Evolutionary conservation across 2,329 filamentous ascomycete species (phyloP), one percentile per base, ranked within the genome.

Genomic region (Daldinia eschscholtzii): DNA sequence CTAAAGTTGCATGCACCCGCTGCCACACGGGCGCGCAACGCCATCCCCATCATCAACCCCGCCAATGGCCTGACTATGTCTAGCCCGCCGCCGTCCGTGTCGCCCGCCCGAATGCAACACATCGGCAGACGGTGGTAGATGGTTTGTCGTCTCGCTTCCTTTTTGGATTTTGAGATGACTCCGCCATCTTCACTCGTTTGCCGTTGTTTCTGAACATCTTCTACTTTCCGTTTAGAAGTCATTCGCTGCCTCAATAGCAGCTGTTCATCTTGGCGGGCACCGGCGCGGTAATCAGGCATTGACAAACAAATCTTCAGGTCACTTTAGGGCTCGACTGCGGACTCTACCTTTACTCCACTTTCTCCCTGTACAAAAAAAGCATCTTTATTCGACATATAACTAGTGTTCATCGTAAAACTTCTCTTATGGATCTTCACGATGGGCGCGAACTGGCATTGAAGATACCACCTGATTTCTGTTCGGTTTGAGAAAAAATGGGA

Each of bases 21-120:
- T 70, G 93, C 94, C 70, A 93, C 94, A 72, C 93, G 96, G 74
- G 89, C 92, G 65, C 93, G 94, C 81, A 98, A 98, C 81, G 93
- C 96, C 77, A 98, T 98, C 74, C 95, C 95, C 67, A 99, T 99
- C 80, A 93, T 98, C 82, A 97, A 99, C 86, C 96, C 96, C 61
- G 92, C 89, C 74, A 98, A 95, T 64, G 94, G 96, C 78, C 90
- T 94, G 80, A 88, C 89, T 77, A 91, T 98, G 85, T 91, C 93
- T 64, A 97, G 93, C 84, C 95, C 95, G 74, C 93, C 95, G 28
- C 91, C 91, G 46, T 90, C 88, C 67, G 86, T 90, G 50, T 90
- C 88, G 50, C 89, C 89, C 70, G 84, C 84, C 78, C 84, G 88
- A 79, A 86, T 90, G 84, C 87, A 87, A 77, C 86, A 87, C 76